Evolutionary conservation across 108 stramenopile genomes (phyloP).

Genomic region (Hondaea fermentalgiana): DNA sequence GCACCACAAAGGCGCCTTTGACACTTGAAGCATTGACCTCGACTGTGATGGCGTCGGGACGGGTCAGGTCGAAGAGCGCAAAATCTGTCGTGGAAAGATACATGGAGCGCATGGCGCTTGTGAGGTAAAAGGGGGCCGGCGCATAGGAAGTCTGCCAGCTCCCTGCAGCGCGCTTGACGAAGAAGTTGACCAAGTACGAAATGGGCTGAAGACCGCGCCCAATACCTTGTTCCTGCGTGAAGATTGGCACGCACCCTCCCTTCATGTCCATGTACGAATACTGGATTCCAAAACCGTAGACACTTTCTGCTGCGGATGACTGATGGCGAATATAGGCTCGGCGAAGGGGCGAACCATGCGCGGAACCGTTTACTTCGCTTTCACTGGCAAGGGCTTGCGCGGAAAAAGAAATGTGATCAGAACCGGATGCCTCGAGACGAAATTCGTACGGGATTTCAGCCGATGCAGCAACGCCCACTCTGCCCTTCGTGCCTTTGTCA

Average conservation of each 20-base stretch:
- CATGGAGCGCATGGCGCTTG: not conserved
- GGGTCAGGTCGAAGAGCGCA: not conserved
- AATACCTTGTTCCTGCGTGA: not conserved
- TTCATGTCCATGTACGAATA: not conserved
- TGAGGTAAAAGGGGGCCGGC: not conserved
- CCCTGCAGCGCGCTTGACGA: not conserved
- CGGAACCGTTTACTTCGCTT: not conserved
- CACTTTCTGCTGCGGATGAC: not conserved
- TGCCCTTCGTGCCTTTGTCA: too few species aligned
- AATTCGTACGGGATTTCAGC: not conserved
- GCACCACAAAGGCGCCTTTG: not conserved
- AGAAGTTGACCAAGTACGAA: not conserved
- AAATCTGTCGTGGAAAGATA: not conserved
- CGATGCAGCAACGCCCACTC: too few species aligned
- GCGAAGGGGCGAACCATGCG: not conserved
- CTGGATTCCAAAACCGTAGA: not conserved
- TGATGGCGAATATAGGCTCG: not conserved
- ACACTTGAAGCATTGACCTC: not conserved
- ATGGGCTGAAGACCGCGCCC: not conserved
- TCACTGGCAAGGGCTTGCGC: too few species aligned
- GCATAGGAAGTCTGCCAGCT: slow-evolving; percentile 3
- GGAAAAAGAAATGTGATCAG: not conserved
- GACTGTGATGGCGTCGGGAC: not conserved
- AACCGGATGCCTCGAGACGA: not conserved
- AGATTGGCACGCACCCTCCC: not conserved